phyloP scores from a whole-genome alignment of 1,284 basidiomycete species.

The Schizophyllum amplum region DNA sequence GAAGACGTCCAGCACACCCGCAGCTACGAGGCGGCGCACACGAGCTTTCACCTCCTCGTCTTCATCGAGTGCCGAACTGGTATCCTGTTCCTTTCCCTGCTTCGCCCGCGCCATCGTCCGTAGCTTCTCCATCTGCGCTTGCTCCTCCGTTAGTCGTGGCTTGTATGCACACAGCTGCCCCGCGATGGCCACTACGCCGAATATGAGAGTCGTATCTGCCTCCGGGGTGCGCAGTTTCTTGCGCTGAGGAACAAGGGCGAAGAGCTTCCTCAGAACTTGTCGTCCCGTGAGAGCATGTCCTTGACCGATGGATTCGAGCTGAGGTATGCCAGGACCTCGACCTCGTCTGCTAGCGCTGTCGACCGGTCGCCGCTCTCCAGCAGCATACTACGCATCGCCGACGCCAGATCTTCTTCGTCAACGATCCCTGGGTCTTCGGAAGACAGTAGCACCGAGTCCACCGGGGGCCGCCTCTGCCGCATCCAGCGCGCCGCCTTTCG shows the following conservation, averaged over 20 bases:
- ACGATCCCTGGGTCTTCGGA: constrained; percentile 19
- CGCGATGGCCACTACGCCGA: constrained; percentile 70
- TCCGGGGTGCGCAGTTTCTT: constrained; percentile 27
- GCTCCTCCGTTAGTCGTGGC: constrained; percentile 67
- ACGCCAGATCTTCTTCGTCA: constrained; percentile 41
- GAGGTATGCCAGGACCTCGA: constrained; percentile 82
- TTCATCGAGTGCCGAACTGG: constrained; percentile 39
- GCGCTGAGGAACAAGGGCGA: constrained; percentile 47
- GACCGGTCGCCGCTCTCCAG: constrained; percentile 26
- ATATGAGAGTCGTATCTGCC: constrained; percentile 49
- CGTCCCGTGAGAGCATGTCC: constrained; percentile 49
- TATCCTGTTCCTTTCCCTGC: constrained; percentile 23
- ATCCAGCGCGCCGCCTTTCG: constrained; percentile 47
- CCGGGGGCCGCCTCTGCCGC: constrained; percentile 23
- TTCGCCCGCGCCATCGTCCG: constrained; percentile 55
- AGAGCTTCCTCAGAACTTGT: constrained; percentile 53
- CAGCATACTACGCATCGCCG: constrained; percentile 53
- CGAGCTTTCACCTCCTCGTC: constrained; percentile 57
- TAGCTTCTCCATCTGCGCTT: constrained; percentile 72
- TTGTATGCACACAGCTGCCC: constrained; percentile 67
- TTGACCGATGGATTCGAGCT: constrained; percentile 61
- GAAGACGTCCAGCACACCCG: constrained; percentile 60
- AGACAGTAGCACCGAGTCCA: constrained; percentile 11
- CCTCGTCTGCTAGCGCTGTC: constrained; percentile 47
- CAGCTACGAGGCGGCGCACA: constrained; percentile 45